These are phyloP conservation scores for Coleophoma cylindrospora DNA, from an alignment of 2,329 filamentous ascomycete genomes.

Conservation along the genomic window DNA sequence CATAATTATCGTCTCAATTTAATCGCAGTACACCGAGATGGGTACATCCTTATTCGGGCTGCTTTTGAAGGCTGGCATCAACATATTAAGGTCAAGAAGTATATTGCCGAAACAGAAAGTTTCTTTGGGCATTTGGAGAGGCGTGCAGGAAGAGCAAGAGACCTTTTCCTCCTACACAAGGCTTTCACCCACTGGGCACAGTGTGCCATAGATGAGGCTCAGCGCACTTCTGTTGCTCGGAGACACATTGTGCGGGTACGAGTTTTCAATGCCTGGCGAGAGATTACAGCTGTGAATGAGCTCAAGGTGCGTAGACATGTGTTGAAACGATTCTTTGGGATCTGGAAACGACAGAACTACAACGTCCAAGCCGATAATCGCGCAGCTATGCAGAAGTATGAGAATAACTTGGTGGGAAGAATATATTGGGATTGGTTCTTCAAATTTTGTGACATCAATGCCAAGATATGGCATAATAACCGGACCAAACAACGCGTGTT, in stretches of 20 bases:
- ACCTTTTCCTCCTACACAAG: slow-evolving; percentile 60
- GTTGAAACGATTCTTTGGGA: slow-evolving; percentile 45
- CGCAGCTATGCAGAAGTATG: slow-evolving; percentile 25
- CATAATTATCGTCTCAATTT: slow-evolving; percentile 31
- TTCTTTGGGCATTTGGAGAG: slow-evolving; percentile 52
- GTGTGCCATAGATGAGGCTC: slow-evolving; percentile 57
- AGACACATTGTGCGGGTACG: slow-evolving; percentile 65
- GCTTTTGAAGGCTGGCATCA: slow-evolving; percentile 45
- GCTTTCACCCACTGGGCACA: slow-evolving; percentile 67
- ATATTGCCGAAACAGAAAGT: slow-evolving; percentile 35
- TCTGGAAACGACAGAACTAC: slow-evolving; percentile 33
- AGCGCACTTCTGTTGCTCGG: slow-evolving; percentile 62
- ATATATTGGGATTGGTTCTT: slow-evolving; percentile 27
- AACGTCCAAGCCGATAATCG: slow-evolving; percentile 14
- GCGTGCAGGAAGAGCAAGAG: slow-evolving; percentile 57
- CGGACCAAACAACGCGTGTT: slow-evolving; percentile 12
- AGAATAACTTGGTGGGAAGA: slow-evolving; percentile 22
- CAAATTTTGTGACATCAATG: slow-evolving; percentile 26
- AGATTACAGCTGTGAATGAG: slow-evolving; percentile 44
- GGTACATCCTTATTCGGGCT: slow-evolving; percentile 42
- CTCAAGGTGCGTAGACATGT: slow-evolving; percentile 45
- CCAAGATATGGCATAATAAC: slow-evolving; percentile 12
- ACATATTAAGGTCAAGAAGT: slow-evolving; percentile 21
- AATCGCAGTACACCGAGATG: slow-evolving; percentile 44
- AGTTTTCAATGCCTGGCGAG: slow-evolving; percentile 65